A percentile compares a stretch with the other conserved stretches of the same genome.
phyloP scores from a whole-genome alignment of 495 filamentous ascomycete genomes.

The Xylaria flabelliformis region DNA sequence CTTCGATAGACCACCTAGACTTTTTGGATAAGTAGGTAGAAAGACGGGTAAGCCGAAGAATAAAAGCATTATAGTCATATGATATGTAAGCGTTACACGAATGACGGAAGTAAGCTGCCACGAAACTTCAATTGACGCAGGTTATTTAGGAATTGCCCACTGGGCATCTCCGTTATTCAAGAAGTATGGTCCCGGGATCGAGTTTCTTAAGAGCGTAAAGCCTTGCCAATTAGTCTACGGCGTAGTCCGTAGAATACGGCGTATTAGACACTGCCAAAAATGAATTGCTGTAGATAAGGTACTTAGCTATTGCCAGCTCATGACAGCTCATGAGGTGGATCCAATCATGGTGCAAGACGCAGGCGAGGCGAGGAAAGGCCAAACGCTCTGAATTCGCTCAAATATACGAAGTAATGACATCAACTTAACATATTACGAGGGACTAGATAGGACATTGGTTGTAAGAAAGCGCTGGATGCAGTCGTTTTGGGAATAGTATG shows the following conservation, averaged over 20 bases:
- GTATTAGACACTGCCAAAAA: not conserved
- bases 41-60: not conserved
- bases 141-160: not conserved
- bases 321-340: not conserved
- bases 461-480: not conserved
- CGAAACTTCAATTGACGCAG: slow-evolving; percentile 3
- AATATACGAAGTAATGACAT: not conserved
- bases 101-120: not conserved
- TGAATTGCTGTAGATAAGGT: not conserved
- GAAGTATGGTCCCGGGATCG: not conserved
- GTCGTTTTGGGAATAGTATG: slow-evolving; percentile 10
- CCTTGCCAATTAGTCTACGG: not conserved
- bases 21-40: not conserved
- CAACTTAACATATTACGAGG: not conserved
- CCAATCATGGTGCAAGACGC: not conserved
- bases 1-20: not conserved
- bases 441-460: not conserved
- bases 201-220: not conserved
- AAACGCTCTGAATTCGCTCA: not conserved
- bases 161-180: not conserved
- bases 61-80: not conserved
- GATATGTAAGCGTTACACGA: not conserved
- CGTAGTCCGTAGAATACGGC: not conserved
- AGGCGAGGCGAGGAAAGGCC: not conserved
- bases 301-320: not conserved